Conservation (phyloP, 208 protist species). For the Trichomonas vaginalis region DNA sequence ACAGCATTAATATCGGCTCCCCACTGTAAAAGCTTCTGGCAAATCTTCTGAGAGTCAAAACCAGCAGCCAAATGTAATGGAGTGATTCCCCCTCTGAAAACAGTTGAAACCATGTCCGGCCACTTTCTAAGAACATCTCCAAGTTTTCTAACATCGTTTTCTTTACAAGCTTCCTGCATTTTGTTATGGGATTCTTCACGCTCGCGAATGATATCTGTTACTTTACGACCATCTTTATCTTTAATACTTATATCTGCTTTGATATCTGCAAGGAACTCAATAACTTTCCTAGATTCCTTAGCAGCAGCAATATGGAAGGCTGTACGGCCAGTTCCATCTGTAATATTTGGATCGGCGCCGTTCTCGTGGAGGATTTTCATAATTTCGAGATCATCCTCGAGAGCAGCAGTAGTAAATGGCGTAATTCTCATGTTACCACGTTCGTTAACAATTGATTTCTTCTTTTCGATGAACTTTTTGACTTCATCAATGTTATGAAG, state of each 20-base stretch:
- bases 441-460: not conserved
- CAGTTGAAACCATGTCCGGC: not conserved
- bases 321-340: not conserved
- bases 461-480: not conserved
- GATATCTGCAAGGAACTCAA: not conserved
- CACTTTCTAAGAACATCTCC: not conserved
- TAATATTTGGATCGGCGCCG: not conserved
- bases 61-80: not conserved
- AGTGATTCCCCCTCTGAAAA: not conserved
- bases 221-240: not conserved
- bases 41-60: not conserved
- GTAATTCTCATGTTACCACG: not conserved
- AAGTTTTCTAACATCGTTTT: not conserved
- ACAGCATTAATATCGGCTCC: not conserved
- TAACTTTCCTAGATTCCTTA: not conserved
- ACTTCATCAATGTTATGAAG: not conserved
- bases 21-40: not conserved
- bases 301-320: not conserved
- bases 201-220: not conserved
- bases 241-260: not conserved
- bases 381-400: not conserved
- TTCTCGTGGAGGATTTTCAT: not conserved
- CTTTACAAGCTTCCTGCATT: not conserved
- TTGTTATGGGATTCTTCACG: not conserved
- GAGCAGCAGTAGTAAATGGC: not conserved